Percentiles rank a stretch among this genome's conserved stretches.
Conservation (phyloP, 306 rosid genomes). For the Vigna trinervia region DNA sequence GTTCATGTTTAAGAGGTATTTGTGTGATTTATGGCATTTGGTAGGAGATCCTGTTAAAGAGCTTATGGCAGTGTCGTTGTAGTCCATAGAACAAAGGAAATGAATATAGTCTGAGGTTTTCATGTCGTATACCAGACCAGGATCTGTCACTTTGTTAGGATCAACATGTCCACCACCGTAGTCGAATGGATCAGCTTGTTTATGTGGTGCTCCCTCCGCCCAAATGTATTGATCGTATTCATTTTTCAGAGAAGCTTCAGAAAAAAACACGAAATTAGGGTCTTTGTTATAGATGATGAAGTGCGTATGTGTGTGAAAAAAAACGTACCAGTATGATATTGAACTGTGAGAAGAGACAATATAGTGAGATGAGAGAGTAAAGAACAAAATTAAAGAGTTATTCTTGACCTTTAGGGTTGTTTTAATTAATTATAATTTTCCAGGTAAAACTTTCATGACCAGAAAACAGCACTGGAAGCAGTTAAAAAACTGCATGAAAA, state of each 20-base stretch:
- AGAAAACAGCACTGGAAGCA: no score
- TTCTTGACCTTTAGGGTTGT: no score
- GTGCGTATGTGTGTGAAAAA: no score
- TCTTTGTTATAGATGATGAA: not conserved
- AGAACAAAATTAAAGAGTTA: no score
- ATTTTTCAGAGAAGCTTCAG: slow-evolving; percentile 59
- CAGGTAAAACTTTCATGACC: not conserved
- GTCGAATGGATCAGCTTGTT: slow-evolving; percentile 69
- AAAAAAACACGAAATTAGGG: slow-evolving; percentile 3
- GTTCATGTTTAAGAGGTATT: slow-evolving; percentile 54
- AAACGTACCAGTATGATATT: not conserved
- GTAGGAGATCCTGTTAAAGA: slow-evolving; percentile 38
- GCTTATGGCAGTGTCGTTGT: slow-evolving; percentile 62
- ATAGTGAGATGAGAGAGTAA: no score
- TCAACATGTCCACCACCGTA: slow-evolving; percentile 73
- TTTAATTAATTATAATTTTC: no score
- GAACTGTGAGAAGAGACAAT: not conserved
- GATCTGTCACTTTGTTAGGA: slow-evolving; percentile 59
- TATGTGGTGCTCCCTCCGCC: slow-evolving; percentile 74
- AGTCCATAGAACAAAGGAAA: slow-evolving; percentile 72
- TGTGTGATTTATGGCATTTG: slow-evolving; percentile 47
- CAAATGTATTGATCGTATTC: slow-evolving; percentile 54
- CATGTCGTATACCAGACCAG: slow-evolving; percentile 66
- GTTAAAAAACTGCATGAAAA: no score
- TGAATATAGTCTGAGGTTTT: slow-evolving; percentile 50